Conservation (phyloP, 306 rosid genomes). For the Cicer cuneatum region DNA sequence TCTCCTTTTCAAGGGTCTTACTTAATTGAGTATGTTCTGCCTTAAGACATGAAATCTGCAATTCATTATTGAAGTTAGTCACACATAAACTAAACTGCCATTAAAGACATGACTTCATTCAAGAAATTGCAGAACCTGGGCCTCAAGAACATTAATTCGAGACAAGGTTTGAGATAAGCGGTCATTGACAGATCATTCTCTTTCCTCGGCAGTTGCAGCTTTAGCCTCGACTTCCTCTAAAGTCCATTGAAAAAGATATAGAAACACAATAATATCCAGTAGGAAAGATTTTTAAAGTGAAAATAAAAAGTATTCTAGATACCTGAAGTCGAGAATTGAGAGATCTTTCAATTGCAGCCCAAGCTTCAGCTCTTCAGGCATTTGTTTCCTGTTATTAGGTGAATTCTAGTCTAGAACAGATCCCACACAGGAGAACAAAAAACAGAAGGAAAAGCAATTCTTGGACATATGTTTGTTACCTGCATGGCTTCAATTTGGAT, state of each 20-base stretch:
- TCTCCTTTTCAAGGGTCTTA: no score
- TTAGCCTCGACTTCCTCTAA: no score
- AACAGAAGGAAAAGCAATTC: slow-evolving; percentile 29
- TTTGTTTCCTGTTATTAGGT: no score
- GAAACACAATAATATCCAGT: slow-evolving; percentile 17
- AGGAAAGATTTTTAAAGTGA: slow-evolving; percentile 22
- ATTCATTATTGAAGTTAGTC: no score
- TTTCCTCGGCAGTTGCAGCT: no score
- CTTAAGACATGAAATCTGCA: no score
- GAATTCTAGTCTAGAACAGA: no score
- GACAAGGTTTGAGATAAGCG: slow-evolving; percentile 92
- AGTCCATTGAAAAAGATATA: slow-evolving; percentile 35
- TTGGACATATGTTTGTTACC: slow-evolving; percentile 51
- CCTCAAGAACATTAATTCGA: slow-evolving; percentile 56
- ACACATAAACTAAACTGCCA: slow-evolving; percentile 14
- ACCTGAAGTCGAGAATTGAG: slow-evolving; percentile 57
- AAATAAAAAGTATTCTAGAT: slow-evolving; percentile 39
- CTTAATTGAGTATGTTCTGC: no score
- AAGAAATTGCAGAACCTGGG: no score
- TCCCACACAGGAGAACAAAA: slow-evolving; percentile 38
- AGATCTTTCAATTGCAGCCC: no score
- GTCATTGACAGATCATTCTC: slow-evolving; percentile 79
- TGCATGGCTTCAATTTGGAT: slow-evolving; percentile 99
- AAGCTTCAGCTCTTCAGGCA: no score
- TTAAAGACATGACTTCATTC: slow-evolving; percentile 30